These are phyloP conservation scores for Colletotrichum echinochloae DNA, from an alignment of 2,329 filamentous ascomycete genomes.

Conservation along the genomic window DNA sequence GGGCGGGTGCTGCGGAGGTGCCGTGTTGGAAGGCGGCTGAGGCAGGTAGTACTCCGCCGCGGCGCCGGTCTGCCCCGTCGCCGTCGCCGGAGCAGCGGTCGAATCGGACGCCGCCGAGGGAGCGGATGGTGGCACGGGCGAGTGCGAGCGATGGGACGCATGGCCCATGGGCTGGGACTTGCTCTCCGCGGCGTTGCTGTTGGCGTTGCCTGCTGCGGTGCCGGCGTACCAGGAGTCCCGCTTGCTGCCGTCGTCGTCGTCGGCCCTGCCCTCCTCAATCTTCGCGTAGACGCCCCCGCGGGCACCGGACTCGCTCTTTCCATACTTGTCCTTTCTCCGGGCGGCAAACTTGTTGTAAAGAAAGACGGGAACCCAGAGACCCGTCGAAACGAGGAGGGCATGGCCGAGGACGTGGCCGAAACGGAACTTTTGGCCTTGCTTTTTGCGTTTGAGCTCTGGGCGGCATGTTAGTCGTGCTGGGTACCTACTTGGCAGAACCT, in stretches of 20 bases:
- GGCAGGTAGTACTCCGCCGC: conserved; percentile 37
- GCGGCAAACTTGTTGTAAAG: conserved; percentile 44
- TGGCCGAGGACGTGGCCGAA: conserved; percentile 30
- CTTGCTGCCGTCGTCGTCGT: neutral
- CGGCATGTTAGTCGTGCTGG: neutral
- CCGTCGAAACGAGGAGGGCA: conserved; percentile 35
- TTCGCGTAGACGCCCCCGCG: conserved; percentile 34
- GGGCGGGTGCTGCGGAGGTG: conserved; percentile 30
- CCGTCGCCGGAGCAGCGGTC: neutral
- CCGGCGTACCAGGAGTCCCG: conserved; percentile 34
- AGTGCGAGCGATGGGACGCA: conserved; percentile 7
- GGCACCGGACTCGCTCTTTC: neutral
- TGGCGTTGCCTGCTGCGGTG: neutral
- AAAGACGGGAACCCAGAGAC: conserved; percentile 43
- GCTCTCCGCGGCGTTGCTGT: neutral
- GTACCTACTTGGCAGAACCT: neutral
- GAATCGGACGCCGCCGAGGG: neutral
- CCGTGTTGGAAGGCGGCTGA: conserved; percentile 25
- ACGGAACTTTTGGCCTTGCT: conserved; percentile 38
- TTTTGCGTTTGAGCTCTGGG: conserved; percentile 38
- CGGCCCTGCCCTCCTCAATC: conserved; percentile 38
- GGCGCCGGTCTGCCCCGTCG: conserved; percentile 10
- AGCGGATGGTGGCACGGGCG: neutral
- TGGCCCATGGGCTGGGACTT: conserved; percentile 36
- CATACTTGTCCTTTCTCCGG: conserved; percentile 6